phyloP scores from a whole-genome alignment of 345 rosid species.

The Hevea brasiliensis region DNA sequence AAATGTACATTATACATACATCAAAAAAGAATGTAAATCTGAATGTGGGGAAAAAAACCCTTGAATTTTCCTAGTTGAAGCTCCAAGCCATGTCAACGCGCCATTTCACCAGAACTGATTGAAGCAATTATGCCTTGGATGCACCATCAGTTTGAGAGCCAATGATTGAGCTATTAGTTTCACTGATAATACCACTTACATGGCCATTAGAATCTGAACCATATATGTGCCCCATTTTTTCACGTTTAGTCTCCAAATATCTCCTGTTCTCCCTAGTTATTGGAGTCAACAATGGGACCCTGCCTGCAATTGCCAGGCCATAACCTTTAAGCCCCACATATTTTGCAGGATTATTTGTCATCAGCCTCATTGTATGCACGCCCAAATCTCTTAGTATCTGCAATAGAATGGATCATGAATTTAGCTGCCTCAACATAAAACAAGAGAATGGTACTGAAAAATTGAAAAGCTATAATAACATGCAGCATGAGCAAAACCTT shows the following conservation, averaged over 20 bases:
- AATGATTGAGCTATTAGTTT: background rate
- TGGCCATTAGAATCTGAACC: slow-evolving; percentile 12
- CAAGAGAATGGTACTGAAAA: background rate
- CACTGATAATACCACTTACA: background rate
- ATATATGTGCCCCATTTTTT: slow-evolving; percentile 27
- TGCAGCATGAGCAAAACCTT: no score
- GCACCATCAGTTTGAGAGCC: background rate
- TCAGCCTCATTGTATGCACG: slow-evolving; percentile 29
- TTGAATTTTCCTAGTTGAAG: background rate
- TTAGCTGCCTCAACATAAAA: background rate
- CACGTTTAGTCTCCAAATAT: slow-evolving; percentile 25
- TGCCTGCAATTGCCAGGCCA: slow-evolving; percentile 31
- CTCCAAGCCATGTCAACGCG: background rate
- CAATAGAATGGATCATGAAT: slow-evolving; percentile 2
- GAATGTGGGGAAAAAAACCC: background rate
- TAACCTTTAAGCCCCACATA: slow-evolving; percentile 36
- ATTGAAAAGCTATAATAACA: background rate
- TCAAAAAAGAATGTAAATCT: no score
- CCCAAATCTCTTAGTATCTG: slow-evolving; percentile 32
- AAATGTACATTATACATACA: no score
- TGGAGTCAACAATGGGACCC: slow-evolving; percentile 29
- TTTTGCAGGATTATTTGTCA: slow-evolving; percentile 34
- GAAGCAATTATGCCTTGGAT: background rate
- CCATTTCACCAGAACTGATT: background rate
- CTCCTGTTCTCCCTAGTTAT: slow-evolving; percentile 21